These are phyloP conservation scores for Tinospora cordifolia DNA, from an alignment of 164 flowering plant genomes.

Conservation along the genomic window DNA sequence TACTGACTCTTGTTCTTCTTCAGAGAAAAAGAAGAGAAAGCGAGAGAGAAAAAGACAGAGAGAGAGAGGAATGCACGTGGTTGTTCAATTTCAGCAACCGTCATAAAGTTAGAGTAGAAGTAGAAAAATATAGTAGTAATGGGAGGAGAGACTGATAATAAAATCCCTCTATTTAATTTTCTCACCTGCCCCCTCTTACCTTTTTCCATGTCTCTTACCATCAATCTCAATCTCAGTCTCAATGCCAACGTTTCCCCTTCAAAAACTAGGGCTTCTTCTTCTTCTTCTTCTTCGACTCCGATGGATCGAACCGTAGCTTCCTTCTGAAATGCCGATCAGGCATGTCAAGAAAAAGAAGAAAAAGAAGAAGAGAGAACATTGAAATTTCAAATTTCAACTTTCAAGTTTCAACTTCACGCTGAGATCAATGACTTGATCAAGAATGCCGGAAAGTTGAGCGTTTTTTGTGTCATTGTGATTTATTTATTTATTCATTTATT, in stretches of 20 bases:
- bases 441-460: constrained; percentile 30
- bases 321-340: too few relatives aligned
- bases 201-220: background rate
- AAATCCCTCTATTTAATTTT: constrained; percentile 26
- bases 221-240: constrained; percentile 7
- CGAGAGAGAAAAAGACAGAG: background rate
- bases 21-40: background rate
- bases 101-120: background rate
- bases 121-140: background rate
- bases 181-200: constrained; percentile 25
- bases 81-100: constrained; percentile 27
- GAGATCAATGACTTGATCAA: background rate
- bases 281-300: background rate
- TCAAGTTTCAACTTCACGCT: too few relatives aligned
- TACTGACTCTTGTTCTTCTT: background rate
- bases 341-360: background rate
- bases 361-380: background rate
- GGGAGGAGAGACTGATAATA: background rate
- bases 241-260: background rate
- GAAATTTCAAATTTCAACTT: background rate
- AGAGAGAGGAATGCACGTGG: constrained; percentile 31
- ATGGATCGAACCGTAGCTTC: too few relatives aligned
- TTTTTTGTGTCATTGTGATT: too few relatives aligned
- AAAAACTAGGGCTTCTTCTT: background rate
- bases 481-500: too few relatives aligned